Conservation (phyloP, 768 basidiomycete genomes). For the Boletales sp. region DNA sequence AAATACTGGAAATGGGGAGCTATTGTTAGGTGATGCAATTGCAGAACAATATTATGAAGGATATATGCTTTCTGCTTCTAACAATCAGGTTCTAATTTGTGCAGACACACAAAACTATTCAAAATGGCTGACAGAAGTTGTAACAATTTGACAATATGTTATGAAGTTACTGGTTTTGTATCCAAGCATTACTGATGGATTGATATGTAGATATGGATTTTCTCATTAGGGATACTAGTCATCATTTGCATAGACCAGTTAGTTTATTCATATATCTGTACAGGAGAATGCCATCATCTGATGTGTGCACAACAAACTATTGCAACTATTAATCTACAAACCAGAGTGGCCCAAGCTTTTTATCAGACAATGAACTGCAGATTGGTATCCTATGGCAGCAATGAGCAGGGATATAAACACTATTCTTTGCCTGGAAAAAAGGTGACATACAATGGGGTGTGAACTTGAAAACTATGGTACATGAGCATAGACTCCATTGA, state of each 20-base stretch:
- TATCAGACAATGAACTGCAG: constrained; percentile 28
- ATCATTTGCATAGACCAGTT: too few species aligned
- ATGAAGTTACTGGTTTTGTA: too few species aligned
- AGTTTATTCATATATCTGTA: too few species aligned
- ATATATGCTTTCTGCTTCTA: constrained; percentile 15
- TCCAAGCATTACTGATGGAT: too few species aligned
- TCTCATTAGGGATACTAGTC: too few species aligned
- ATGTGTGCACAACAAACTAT: too few species aligned
- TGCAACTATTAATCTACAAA: too few species aligned
- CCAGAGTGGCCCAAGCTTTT: background rate
- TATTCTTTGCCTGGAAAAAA: background rate
- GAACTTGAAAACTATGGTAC: constrained; percentile 37
- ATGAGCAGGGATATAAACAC: background rate
- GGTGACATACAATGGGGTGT: constrained; percentile 39
- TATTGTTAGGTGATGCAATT: constrained; percentile 6
- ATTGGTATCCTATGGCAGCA: constrained; percentile 23
- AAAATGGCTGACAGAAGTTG: constrained; percentile 19
- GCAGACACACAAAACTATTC: constrained; percentile 15
- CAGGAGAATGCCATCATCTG: too few species aligned
- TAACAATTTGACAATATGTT: background rate
- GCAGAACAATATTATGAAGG: constrained; percentile 15
- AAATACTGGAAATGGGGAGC: constrained; percentile 19
- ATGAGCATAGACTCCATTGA: constrained; percentile 5
- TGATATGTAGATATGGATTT: too few species aligned
- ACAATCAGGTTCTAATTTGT: background rate